Evolutionary conservation across 2,329 filamentous ascomycete species (phyloP), one percentile per base, ranked within the genome.

Genomic region (Basipetospora chlamydospora): DNA sequence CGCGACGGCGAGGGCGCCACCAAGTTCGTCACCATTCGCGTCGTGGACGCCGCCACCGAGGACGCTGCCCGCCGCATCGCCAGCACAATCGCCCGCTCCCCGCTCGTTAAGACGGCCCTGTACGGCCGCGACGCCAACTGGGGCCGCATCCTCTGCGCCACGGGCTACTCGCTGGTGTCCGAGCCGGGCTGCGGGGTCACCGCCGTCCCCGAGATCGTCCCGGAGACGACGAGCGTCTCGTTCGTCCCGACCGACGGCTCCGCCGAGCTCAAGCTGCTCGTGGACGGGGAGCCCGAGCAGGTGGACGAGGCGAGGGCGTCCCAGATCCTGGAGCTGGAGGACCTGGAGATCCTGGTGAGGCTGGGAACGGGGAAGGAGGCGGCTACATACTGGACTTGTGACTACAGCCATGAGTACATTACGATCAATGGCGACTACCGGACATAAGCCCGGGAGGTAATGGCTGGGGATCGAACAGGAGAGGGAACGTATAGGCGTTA

Each of bases 101-200:
- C 90, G 7, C 73, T 98, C 10, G 90, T 98, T 48, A 98, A 98
- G 67, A 98, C 90, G 0, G 90, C 90, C 0, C 67, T 98, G 28
- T 98, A 98, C 58, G 90, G 90, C 45, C 85, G 86, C 55, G 90
- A 98, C 54, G 90, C 90, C 13, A 98, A 98, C 65, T 98, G 90
- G 90, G 90, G 90, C 23, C 85, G 90, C 38, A 93, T 98, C 43
- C 70, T 96, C 20, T 96, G 90, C 56, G 88, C 90, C 1, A 86
- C 87, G 4, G 90, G 90, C 3, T 96, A 96, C 54, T 66, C 74
- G 11, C 60, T 75, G 32, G 66, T 78, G 42, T 70, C 67, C 2
- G 70, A 73, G 45, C 73, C 70, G 1, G 71, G 68, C 2, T 56
- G 64, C 47, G 58, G 64, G n/a, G 54, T 63, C 26, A 70, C 66